phyloP scores from a whole-genome alignment of 192 early-diverging fungal genomes.

The Dispira parvispora region DNA sequence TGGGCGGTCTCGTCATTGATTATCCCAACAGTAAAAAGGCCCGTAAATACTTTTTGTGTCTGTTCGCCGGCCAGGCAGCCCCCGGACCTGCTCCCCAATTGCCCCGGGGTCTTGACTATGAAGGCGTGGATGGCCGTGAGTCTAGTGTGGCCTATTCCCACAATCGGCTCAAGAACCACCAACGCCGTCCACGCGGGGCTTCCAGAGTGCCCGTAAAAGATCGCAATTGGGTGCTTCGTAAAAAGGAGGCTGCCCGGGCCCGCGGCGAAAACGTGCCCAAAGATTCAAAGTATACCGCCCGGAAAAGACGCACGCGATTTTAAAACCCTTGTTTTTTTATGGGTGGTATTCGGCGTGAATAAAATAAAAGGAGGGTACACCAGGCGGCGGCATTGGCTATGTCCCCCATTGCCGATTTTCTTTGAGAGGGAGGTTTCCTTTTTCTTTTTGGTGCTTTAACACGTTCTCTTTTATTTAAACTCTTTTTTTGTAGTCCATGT shows the following conservation, averaged over 20 bases:
- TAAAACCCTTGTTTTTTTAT: constrained; percentile 20
- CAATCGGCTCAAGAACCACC: constrained; percentile 20
- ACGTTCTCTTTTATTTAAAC: not conserved
- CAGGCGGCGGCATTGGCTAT: no score
- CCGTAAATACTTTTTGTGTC: constrained; percentile 89
- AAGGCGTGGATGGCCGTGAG: constrained; percentile 12
- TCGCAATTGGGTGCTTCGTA: constrained; percentile 75
- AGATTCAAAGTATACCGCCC: constrained; percentile 89
- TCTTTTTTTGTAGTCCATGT: no score
- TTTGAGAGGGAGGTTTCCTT: no score
- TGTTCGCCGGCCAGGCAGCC: constrained; percentile 77
- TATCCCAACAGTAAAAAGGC: constrained; percentile 94
- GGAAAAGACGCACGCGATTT: constrained; percentile 79
- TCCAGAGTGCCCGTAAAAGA: constrained; percentile 55
- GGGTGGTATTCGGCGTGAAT: no score
- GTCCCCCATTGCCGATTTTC: no score
- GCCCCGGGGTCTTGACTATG: constrained; percentile 21
- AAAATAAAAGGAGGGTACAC: no score
- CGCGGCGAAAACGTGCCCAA: constrained; percentile 65
- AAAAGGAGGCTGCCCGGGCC: constrained; percentile 70
- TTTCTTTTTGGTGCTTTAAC: no score
- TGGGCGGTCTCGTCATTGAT: constrained; percentile 87
- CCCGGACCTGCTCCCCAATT: constrained; percentile 21
- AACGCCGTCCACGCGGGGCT: constrained; percentile 16
- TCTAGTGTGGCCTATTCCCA: not conserved